Base-by-base conservation (phyloP, 805 yeast species). In the Metschnikowia matae region DNA sequence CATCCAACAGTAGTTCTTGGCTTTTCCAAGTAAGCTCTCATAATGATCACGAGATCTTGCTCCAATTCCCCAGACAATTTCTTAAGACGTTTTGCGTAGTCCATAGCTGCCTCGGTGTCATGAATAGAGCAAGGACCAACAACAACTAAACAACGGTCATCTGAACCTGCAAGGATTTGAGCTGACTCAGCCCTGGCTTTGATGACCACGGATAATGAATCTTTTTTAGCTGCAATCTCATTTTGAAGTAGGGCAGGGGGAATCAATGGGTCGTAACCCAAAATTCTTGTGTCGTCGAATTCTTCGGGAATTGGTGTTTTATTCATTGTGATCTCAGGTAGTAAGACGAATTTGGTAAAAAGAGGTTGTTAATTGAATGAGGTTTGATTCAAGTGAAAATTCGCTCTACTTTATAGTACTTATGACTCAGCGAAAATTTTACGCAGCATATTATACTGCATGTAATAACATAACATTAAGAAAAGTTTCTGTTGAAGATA, bases 1-100 rank as follows among this genome's bases (percentile, higher is more conserved):
- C 99, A 92, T 53, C 99, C 99, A 42, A 94, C 98, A 29, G 98
- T 92, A 46, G 99, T 92, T 73, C 99, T 84, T 61, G 99, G 99
- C 73, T 92, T 92, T 70, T 92, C 99, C 63, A 94, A 78, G 75
- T 94, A 94, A 3, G 98, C 98, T 74, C 99, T 84, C 99, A 94
- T 94, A 54, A 94, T 85, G 52, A 94, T 84, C 50, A 84, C 81
- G 53, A 94, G 77, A 59, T 92, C 97, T 44, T 80, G 83, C 56
- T 84, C 77, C 55, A 87, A 75, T 63, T 82, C 77, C 50, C 82
- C 82, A 40, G 86, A 72, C 35, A 85, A 65, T 48, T 74, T 75
- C 40, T 80, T 70, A 51, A 92, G 79, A 61, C 83, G 75, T 34
- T 77, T 73, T 61, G 92, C 88, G 74, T 92, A 94, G 57, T 91